Base-by-base conservation (phyloP, 2,329 filamentous ascomycete genomes). In the Sporothrix globosa region DNA sequence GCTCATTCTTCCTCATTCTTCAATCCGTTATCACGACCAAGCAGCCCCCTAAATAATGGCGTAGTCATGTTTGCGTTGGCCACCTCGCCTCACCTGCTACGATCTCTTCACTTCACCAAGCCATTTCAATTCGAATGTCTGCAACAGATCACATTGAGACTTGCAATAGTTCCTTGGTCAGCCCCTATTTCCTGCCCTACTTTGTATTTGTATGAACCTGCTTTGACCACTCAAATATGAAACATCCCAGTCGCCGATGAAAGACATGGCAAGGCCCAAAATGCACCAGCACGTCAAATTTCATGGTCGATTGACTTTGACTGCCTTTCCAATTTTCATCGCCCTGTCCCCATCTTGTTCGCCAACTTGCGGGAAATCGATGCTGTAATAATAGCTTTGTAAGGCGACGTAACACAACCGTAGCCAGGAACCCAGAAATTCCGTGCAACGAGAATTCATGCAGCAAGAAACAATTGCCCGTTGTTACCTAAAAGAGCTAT, bases 371-470 rank as follows among this genome's bases (percentile, higher is more conserved):
- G n/a, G 34, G 34, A 34, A 34, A 34, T 34, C 34, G 27, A 24
- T 24, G 4, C n/a, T 9, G 21, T 17, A 63, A 27, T 27, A 63
- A 63, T 46, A 19, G 39, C 39, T 63, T 46, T 63, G 39, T 63
- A 44, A 46, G 39, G 34, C 39, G 13, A 13, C 58, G 39, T 27
- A 17, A 34, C 21, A 46, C 54, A 41, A 7, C n/a, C 58, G 13
- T 44, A 11, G 1, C 17, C 14, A 1, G 6, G 17, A 46, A 9
- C 39, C 41, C 7, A 44, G 39, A 61, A 63, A 27, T 27, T 10
- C n/a, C 5, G 58, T 63, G 58, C 58, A 46, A 46, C 44, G 39
- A 63, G 39, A 44, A 63, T n/a, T 60, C 56, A 46, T 63, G 58
- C 58, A 46, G 21, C 39, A 27, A 21, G 11, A 63, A 63, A 46